Conservation (phyloP, 164 flowering plant species). For the Magnolia officinalis region DNA sequence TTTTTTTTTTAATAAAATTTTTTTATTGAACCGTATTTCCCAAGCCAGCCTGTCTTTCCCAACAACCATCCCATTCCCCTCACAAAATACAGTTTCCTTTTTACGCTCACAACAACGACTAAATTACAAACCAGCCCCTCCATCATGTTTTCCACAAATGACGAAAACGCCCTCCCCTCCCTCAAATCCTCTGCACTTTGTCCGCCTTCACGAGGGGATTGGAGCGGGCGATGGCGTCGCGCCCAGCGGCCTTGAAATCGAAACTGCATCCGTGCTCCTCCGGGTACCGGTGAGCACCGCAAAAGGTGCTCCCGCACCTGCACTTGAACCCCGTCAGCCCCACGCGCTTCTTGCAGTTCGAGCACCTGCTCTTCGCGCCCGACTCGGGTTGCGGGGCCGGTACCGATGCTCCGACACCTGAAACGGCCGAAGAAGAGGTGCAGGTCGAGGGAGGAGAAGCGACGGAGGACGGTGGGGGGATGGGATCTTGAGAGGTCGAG, state of each 20-base stretch:
- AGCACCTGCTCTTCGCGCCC: constrained; percentile 10
- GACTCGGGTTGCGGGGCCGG: background rate
- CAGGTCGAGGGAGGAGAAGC: background rate
- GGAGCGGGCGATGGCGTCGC: constrained; percentile 24
- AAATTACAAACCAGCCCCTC: background rate
- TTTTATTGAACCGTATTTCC: background rate
- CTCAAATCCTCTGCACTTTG: constrained; percentile 21
- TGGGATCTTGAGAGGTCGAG: background rate
- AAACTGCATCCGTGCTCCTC: constrained; percentile 29
- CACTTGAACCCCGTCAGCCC: constrained; percentile 25
- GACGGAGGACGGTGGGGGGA: background rate
- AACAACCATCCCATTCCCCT: background rate
- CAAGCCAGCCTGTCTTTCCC: background rate
- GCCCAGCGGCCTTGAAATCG: constrained; percentile 24
- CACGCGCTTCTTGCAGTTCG: constrained; percentile 12
- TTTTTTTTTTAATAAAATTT: too few relatives aligned
- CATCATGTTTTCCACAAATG: background rate
- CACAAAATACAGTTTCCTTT: background rate
- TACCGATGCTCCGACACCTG: too few relatives aligned
- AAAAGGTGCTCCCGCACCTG: constrained; percentile 29
- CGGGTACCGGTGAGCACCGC: constrained; percentile 24
- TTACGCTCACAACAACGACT: background rate
- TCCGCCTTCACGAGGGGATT: constrained; percentile 25
- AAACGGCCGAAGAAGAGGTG: background rate
- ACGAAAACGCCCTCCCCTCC: background rate